phyloP scores from a whole-genome alignment of 768 basidiomycete genomes.

The Tulasnella sp. region DNA sequence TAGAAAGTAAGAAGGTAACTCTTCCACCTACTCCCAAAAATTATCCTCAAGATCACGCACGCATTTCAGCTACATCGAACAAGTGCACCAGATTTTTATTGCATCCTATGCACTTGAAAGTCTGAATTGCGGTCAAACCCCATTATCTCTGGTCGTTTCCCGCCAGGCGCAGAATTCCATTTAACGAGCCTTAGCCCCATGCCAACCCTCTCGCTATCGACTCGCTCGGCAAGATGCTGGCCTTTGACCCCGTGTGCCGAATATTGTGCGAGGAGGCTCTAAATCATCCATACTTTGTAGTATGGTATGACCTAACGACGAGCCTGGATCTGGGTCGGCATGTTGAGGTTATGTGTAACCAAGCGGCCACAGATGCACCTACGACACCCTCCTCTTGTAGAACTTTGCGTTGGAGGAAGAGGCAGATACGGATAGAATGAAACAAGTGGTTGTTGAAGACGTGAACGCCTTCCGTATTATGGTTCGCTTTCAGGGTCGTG shows the following conservation, averaged over 20 bases:
- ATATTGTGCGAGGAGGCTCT: constrained; percentile 95
- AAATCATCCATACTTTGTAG: constrained; percentile 88
- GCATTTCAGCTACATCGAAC: constrained; percentile 81
- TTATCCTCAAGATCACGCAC: constrained; percentile 28
- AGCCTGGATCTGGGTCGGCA: constrained; percentile 78
- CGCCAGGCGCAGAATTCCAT: constrained; percentile 91
- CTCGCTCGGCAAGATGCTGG: constrained; percentile 82
- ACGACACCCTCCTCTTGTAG: constrained; percentile 36
- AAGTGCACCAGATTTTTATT: constrained; percentile 87
- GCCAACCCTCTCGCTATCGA: constrained; percentile 95
- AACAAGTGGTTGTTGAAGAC: constrained; percentile 88
- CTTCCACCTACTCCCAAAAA: not conserved
- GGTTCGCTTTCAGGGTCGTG: constrained; percentile 78
- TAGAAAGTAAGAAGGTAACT: constrained; percentile 64
- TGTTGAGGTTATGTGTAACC: not conserved
- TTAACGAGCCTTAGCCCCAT: constrained; percentile 84
- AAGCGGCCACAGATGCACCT: not conserved
- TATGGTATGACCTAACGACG: constrained; percentile 98
- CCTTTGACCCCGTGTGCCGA: constrained; percentile 94
- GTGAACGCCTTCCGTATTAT: constrained; percentile 84
- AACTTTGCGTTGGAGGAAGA: constrained; percentile 97
- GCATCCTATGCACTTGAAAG: not conserved
- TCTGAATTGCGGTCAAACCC: not conserved
- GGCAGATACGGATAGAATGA: constrained; percentile 96
- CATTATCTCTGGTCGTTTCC: constrained; percentile 97